Conservation (phyloP, 257 asterid species). For the Penstemon newberryi region DNA sequence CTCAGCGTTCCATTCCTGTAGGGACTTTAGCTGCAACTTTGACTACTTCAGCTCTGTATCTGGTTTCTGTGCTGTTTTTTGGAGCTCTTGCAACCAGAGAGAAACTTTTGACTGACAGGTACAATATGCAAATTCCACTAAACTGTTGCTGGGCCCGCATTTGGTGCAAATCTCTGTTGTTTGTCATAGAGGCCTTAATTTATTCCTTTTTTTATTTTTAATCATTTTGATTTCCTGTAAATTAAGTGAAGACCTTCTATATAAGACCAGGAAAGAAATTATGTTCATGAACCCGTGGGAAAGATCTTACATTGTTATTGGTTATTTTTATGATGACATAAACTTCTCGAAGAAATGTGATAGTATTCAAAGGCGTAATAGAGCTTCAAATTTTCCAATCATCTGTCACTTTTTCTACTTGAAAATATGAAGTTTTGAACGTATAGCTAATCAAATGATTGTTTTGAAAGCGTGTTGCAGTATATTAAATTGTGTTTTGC, state of each 20-base stretch:
- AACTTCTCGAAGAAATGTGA: not conserved
- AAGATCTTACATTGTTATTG: not conserved
- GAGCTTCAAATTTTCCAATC: not conserved
- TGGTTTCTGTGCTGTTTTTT: constrained; percentile 74
- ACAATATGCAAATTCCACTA: constrained; percentile 18
- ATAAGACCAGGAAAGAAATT: constrained; percentile 1
- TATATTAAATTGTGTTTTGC: constrained; percentile 2
- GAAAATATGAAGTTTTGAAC: constrained; percentile 19
- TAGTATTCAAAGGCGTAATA: constrained; percentile 4
- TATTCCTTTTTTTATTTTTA: not conserved
- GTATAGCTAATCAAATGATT: constrained; percentile 9
- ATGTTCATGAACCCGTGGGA: not conserved
- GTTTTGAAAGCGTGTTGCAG: not conserved
- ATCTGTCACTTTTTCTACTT: not conserved
- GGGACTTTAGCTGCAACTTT: constrained; percentile 96
- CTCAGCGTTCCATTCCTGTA: constrained; percentile 93
- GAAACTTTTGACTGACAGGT: constrained; percentile 98
- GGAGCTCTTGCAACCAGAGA: constrained; percentile 97
- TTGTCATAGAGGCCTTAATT: not conserved
- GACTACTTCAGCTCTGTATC: constrained; percentile 72
- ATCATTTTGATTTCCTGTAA: constrained; percentile 1
- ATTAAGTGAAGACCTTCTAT: constrained; percentile 7
- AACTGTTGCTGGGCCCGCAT: constrained; percentile 13
- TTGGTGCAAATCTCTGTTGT: constrained; percentile 16
- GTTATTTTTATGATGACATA: not conserved